Evolutionary conservation across 805 yeast species (phyloP), one percentile per base, ranked within the genome.

Genomic region (Priceomyces medius): DNA sequence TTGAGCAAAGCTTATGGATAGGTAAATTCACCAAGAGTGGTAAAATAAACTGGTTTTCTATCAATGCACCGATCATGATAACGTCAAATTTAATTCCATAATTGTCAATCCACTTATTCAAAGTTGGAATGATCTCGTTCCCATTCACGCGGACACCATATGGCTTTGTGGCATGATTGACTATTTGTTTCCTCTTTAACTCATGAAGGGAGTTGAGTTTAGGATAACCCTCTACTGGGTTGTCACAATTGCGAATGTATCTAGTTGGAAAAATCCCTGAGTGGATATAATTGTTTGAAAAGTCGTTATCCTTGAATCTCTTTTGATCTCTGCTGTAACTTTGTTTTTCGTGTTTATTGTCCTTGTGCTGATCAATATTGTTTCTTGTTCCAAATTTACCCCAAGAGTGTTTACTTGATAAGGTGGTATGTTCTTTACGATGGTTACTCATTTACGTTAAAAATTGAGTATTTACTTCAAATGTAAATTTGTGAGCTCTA

Each of bases 21-120:
- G 96, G 96, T 34, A 89, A 64, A 48, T 75, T 77, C 1, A 76
- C 63, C 18, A 90, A 65, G 2, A 83, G 52, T 0, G 87, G 85
- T 33, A 77, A 71, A 14, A 85, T 67, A 41, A 85, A 74, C 54
- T 82, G 89, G 54, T 84, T 81, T 48, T 85, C 90, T 1, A 84
- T 77, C 38, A 91, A 68, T 2, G 93, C 91, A 1, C 96, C 95
- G 41, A 90, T 80, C 95, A 91, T 88, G 10, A 91, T 85, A 8
- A 88, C 95, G 58, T 90, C 97, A 61, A 90, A 91, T 45, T 77
- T 79, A 28, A 86, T 55, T 6, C 75, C 71, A 42, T 80, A 78
- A 14, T 67, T 66, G 13, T 64, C 59, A 23, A 80, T 77, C 95
- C 96, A 85, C 16, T 60, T 55, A 43, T 77, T 73, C 43, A 90